phyloP scores from a whole-genome alignment of 345 rosid genomes.

The Eutrema japonicum region DNA sequence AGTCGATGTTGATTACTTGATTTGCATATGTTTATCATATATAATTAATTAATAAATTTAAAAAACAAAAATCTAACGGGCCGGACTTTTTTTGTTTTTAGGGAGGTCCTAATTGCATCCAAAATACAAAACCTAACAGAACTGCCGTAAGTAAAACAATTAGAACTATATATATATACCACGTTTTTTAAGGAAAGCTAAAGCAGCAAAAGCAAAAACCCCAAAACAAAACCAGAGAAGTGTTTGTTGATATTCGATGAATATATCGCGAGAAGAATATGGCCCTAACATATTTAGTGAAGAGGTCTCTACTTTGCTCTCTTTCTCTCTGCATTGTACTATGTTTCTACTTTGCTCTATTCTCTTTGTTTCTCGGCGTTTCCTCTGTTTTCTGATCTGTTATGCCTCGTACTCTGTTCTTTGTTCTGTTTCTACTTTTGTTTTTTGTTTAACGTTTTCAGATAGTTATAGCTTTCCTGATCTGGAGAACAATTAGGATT shows the following conservation, averaged over 20 bases:
- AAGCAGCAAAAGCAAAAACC: neutral
- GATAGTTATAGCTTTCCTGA: neutral
- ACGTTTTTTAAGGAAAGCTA: neutral
- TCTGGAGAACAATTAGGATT: neutral
- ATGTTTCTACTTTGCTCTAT: conserved; percentile 12
- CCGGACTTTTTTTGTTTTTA: neutral
- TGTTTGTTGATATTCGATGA: neutral
- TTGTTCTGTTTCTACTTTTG: neutral
- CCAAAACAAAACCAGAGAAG: conserved; percentile 9
- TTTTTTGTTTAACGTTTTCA: neutral
- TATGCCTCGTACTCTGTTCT: neutral
- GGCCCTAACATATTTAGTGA: neutral
- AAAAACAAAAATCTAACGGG: neutral
- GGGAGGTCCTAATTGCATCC: neutral
- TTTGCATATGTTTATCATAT: neutral
- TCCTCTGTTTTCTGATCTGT: neutral
- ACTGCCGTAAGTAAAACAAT: neutral
- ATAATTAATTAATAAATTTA: neutral
- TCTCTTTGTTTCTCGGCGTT: neutral
- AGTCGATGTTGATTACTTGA: no score
- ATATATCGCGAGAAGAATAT: neutral
- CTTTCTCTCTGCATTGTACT: neutral
- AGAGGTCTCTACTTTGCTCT: conserved; percentile 31
- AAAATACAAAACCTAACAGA: neutral
- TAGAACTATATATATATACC: neutral